phyloP scores from a whole-genome alignment of 2,329 filamentous ascomycete genomes.

The Sordariomycetes sp. region DNA sequence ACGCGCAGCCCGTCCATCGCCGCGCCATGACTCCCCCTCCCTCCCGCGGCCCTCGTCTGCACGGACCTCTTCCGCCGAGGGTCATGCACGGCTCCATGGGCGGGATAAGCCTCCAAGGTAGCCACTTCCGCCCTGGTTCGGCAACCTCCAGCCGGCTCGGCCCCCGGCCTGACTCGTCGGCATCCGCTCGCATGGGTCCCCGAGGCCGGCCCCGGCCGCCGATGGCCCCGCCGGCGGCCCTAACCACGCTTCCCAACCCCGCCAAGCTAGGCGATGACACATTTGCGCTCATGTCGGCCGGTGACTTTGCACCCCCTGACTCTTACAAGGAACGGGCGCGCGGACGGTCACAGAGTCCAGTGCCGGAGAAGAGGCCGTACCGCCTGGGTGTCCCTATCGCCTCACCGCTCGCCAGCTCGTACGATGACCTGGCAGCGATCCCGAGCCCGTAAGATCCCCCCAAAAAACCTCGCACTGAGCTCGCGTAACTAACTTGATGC shows the following conservation, averaged over 20 bases:
- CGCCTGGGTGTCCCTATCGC: slow-evolving; percentile 61
- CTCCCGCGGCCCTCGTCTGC: slow-evolving; percentile 30
- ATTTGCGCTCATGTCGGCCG: slow-evolving; percentile 55
- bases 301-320: slow-evolving; percentile 79
- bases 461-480: background rate
- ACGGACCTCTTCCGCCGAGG: slow-evolving; percentile 27
- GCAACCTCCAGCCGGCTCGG: slow-evolving; percentile 23
- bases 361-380: slow-evolving; percentile 60
- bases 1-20: slow-evolving; percentile 73
- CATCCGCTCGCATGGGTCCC: slow-evolving; percentile 29
- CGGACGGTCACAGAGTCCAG: slow-evolving; percentile 56
- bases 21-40: slow-evolving; percentile 95
- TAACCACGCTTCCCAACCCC: slow-evolving; percentile 74
- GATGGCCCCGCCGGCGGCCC: slow-evolving; percentile 40
- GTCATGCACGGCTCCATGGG: slow-evolving; percentile 36
- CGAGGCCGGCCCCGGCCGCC: slow-evolving; percentile 39
- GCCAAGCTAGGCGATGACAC: slow-evolving; percentile 74
- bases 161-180: slow-evolving; percentile 56
- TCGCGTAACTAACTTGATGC: background rate
- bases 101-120: slow-evolving; percentile 33
- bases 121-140: slow-evolving; percentile 20
- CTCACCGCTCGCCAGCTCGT: slow-evolving; percentile 71
- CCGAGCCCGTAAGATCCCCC: slow-evolving; percentile 73
- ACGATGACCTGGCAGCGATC: slow-evolving; percentile 74
- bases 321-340: slow-evolving; percentile 55